Base-by-base conservation (phyloP, 768 basidiomycete genomes). In the Boletales sp. region DNA sequence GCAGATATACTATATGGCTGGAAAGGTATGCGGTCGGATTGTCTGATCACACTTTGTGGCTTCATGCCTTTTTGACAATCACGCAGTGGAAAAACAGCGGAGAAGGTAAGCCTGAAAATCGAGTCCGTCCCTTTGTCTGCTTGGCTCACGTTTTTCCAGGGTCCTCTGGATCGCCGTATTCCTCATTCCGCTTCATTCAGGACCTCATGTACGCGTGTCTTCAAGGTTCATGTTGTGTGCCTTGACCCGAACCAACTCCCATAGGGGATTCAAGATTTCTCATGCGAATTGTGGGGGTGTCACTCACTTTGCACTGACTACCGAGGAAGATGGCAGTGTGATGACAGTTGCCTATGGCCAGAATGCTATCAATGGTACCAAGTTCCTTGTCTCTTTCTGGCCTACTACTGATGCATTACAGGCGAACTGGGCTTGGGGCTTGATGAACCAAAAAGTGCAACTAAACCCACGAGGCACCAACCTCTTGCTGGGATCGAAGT, bases 41-140 rank as follows among this genome's bases (percentile, higher is more conserved):
- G 29, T 46, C 5, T 31, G 34, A 30, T 49, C 21, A 18, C 36
- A 5, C 17, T 49, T 44, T 42, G 6, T 13, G 43, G n/a, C 17
- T 31, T 45, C 48, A 51, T 39, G 40, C 15, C 32, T 38, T 47
- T 18, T 24, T 47, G 27, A 47, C 51, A 51, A 58, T 70, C 38
- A 60, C 61, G 36, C 66, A 93, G 82, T 98, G 90, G 90, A 97
- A 97, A 69, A 90, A 85, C 55, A 93, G 91, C 7, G 94, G 94
- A 11, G 94, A 97, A 68, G 94, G 93, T 81, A 58, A 45, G 58
- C 18, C 30, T 8, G 14, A 32, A 29, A 3, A 24, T 24, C 24
- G 30, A 13, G 32, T n/a, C 39, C 15, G 10, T 39, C 34, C 13
- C 36, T 32, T 36, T 13, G 5, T 29, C 36, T 45, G 31, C 43